Evolutionary conservation across 768 basidiomycete species (phyloP), one percentile per base, ranked within the genome.

Genomic region (Krasilnikovozyma curviuscula): DNA sequence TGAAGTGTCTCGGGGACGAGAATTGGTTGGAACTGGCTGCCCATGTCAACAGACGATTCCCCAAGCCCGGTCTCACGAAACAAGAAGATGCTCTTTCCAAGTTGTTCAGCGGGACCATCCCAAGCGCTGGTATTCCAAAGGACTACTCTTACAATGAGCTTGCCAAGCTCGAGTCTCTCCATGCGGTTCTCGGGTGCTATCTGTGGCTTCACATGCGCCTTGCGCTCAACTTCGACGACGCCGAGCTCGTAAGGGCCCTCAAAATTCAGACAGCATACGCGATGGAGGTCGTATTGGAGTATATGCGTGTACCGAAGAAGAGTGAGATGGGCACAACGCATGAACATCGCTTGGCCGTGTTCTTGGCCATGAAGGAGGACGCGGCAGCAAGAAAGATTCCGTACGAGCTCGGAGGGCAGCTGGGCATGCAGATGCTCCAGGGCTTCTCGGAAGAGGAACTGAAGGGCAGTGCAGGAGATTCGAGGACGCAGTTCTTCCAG

Each of bases 181-280:
- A 98, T 65, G 80, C 79, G 57, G 66, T 74, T 27, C 57, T 84
- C 25, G 76, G 79, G 13, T 56, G 80, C 19, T 95, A 95, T 64
- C 67, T 85, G 41, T 98, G 91, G 91, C 69, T 88, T 54, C 69
- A 71, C 18, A 77, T 74, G 61, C 77, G 88, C 32, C 70, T 74
- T 49, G 69, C 74, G 0, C 68, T 83, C 44, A 69, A 76, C 7
- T 95, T 81, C 61, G 63, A 71, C 4, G 69, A 79, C n/a, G 66
- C 70, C 28, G 60, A 66, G 6, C 62, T 65, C 24, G 79, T 76
- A 1, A 54, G 63, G 12, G 64, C 59, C 14, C 57, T 83, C 38
- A 83, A 85, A 60, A 59, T 59, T 12, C 65, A 78, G 24, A 67
- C 77, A 7, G 83, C 91, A 65, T 58, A 59, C 30, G 77, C 70